Conservation (phyloP, 768 basidiomycete species). For the Albatrellus ellisii region DNA sequence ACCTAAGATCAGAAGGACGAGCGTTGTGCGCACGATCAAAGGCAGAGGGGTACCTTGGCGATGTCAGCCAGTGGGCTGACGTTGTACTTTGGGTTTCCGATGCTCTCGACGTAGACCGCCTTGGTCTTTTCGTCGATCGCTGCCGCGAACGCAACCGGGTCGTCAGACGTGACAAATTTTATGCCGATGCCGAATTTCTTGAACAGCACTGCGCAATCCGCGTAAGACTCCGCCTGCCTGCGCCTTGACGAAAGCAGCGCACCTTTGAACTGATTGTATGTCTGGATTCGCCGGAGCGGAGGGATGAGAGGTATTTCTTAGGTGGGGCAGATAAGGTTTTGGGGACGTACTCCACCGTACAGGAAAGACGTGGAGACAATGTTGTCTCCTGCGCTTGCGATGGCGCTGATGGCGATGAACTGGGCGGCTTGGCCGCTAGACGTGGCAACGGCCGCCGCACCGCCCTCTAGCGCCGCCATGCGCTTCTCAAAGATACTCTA, state of each 20-base stretch:
- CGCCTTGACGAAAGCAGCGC: not conserved
- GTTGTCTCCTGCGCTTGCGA: constrained; percentile 60
- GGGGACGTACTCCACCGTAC: constrained; percentile 48
- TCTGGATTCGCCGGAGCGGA: constrained; percentile 22
- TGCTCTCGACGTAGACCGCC: constrained; percentile 61
- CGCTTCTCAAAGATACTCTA: constrained; percentile 73
- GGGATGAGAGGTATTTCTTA: no score
- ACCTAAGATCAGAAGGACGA: constrained; percentile 24
- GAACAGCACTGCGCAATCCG: constrained; percentile 21
- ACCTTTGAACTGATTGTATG: constrained; percentile 67
- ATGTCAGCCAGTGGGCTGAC: constrained; percentile 56
- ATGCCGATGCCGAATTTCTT: constrained; percentile 54
- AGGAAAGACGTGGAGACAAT: constrained; percentile 58
- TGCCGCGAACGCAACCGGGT: constrained; percentile 43
- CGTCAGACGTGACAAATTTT: constrained; percentile 45
- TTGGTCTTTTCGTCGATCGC: constrained; percentile 73
- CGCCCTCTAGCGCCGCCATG: constrained; percentile 72
- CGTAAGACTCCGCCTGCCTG: not conserved
- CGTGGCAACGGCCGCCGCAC: constrained; percentile 60
- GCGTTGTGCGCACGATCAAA: not conserved
- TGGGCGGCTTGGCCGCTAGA: constrained; percentile 70
- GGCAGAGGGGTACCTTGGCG: constrained; percentile 37
- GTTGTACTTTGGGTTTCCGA: constrained; percentile 68
- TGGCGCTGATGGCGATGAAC: constrained; percentile 33
- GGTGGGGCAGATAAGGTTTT: not conserved